phyloP scores from a whole-genome alignment of 2,329 filamentous ascomycete genomes.

The Penicillium verrucosum region DNA sequence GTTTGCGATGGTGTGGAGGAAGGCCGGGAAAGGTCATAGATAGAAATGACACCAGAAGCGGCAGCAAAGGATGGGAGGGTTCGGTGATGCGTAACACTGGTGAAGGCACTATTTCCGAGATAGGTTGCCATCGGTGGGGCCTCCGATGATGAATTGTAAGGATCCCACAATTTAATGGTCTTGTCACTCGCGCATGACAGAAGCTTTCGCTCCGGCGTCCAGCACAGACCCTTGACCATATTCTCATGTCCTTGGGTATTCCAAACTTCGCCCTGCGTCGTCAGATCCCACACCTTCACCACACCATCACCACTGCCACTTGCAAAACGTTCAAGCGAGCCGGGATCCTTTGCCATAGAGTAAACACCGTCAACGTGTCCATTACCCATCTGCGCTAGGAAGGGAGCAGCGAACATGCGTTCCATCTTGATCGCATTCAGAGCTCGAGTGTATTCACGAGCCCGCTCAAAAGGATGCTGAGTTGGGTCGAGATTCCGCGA shows the following conservation, averaged over 20 bases:
- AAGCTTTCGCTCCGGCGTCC: conserved; percentile 80
- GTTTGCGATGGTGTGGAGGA: conserved; percentile 75
- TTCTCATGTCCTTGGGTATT: conserved; percentile 83
- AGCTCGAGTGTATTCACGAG: conserved; percentile 76
- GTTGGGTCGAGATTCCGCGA: conserved; percentile 68
- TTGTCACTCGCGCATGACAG: conserved; percentile 83
- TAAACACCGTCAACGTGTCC: conserved; percentile 93
- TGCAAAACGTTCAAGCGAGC: conserved; percentile 69
- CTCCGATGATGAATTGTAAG: conserved; percentile 69
- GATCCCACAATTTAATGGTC: conserved; percentile 87
- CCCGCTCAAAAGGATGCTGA: conserved; percentile 85
- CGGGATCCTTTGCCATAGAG: conserved; percentile 74
- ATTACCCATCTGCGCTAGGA: conserved; percentile 78
- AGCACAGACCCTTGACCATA: conserved; percentile 85
- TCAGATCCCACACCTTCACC: conserved; percentile 87
- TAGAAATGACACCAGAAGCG: conserved; percentile 71
- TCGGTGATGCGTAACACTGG: conserved; percentile 77
- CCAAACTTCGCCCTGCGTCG: conserved; percentile 70
- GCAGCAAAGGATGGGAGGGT: conserved; percentile 73
- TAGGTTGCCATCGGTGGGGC: conserved; percentile 77
- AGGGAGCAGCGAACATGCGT: conserved; percentile 84
- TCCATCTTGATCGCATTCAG: conserved; percentile 87
- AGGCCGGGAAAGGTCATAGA: conserved; percentile 82
- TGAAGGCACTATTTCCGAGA: conserved; percentile 79
- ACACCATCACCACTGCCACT: conserved; percentile 89